These are phyloP conservation scores for Trametes pubescens DNA, from an alignment of 1,284 basidiomycete genomes.

Conservation along the genomic window DNA sequence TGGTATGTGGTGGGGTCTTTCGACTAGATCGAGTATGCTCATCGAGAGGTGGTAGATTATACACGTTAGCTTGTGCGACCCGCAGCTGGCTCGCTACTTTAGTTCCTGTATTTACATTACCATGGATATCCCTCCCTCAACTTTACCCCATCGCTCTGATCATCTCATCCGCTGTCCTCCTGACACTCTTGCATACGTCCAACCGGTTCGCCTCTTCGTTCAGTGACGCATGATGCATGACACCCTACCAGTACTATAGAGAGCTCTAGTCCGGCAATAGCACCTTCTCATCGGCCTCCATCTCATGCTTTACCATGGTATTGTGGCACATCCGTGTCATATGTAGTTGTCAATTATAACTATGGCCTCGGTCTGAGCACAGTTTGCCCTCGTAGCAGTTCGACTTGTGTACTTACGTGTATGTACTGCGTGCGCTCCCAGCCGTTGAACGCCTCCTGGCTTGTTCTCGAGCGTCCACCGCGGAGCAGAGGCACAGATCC, in stretches of 20 bases:
- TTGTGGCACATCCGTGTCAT: background rate
- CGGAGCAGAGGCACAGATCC: background rate
- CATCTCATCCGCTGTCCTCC: conserved; percentile 6
- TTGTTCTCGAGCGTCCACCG: background rate
- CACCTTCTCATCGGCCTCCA: background rate
- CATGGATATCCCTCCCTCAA: conserved; percentile 15
- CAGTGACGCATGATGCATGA: conserved; percentile 8
- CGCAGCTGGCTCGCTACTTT: background rate
- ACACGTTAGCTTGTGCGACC: background rate
- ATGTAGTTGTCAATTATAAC: conserved; percentile 5
- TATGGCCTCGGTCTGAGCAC: background rate
- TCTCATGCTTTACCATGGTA: background rate
- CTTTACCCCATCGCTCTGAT: conserved; percentile 9
- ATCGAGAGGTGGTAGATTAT: background rate
- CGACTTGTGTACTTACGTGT: background rate
- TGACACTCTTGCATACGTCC: conserved; percentile 29
- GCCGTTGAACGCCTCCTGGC: background rate
- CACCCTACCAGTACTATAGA: conserved; percentile 18
- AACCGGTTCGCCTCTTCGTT: background rate
- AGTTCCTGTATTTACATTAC: background rate
- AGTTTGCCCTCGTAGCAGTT: background rate
- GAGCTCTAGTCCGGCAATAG: conserved; percentile 1
- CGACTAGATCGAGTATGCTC: background rate
- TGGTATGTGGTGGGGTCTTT: conserved; percentile 1
- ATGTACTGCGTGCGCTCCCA: background rate